These are phyloP conservation scores for Xylaria acuta DNA, from an alignment of 495 filamentous ascomycete genomes.

Conservation along the genomic window DNA sequence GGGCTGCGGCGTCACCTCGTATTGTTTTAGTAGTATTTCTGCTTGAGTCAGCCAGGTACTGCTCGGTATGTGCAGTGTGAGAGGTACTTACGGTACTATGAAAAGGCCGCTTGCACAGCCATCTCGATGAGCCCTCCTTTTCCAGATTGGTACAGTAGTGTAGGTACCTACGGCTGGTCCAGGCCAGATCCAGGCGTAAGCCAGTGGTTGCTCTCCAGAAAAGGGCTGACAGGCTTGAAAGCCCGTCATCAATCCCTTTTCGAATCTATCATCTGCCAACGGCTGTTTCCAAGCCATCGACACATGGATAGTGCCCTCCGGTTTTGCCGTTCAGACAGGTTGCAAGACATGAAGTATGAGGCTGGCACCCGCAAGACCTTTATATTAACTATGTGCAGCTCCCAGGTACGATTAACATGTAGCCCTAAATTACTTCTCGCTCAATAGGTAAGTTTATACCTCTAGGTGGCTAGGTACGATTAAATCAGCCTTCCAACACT, in stretches of 20 bases:
- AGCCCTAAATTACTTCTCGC: not conserved
- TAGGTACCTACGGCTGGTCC: not conserved
- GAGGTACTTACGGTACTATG: not conserved
- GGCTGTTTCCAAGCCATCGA: not conserved
- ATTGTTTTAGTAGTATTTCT: too few relatives aligned
- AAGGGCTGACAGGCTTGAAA: not conserved
- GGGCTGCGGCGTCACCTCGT: constrained; percentile 22
- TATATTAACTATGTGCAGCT: not conserved
- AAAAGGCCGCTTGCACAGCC: not conserved
- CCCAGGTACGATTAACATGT: too few relatives aligned
- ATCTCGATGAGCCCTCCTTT: not conserved
- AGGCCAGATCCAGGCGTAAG: too few relatives aligned
- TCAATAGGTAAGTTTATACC: not conserved
- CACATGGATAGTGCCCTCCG: too few relatives aligned
- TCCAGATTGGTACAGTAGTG: not conserved
- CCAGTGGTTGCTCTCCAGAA: too few relatives aligned
- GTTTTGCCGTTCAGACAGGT: too few relatives aligned
- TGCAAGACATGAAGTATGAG: too few relatives aligned
- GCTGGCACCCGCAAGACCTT: too few relatives aligned
- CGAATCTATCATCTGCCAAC: not conserved
- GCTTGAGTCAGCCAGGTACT: not conserved
- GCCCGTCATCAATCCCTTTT: not conserved
- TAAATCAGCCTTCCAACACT: not conserved
- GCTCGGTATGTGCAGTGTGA: not conserved
- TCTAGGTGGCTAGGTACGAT: too few relatives aligned